These are phyloP conservation scores for Scutellaria barbata DNA, from an alignment of 257 asterid genomes.

Conservation along the genomic window DNA sequence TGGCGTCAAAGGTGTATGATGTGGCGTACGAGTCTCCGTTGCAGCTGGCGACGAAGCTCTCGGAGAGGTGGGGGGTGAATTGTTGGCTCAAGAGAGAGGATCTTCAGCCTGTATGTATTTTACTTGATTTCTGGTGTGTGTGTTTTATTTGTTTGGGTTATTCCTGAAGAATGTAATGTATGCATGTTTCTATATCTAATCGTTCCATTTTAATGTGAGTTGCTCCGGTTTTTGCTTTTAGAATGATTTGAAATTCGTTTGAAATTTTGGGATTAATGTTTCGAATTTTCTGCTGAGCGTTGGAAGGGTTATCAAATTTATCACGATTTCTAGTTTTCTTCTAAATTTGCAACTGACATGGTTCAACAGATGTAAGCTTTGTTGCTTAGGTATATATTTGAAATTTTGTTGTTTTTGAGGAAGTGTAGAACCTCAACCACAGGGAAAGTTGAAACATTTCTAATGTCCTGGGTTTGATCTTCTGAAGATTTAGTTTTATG, in stretches of 20 bases:
- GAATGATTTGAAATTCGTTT: not conserved
- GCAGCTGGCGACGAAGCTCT: constrained; percentile 76
- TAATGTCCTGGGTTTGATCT: constrained; percentile 7
- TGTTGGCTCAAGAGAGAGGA: constrained; percentile 91
- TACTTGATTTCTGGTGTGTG: not conserved
- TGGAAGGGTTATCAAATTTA: not conserved
- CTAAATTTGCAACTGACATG: constrained; percentile 2
- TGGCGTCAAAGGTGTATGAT: constrained; percentile 80
- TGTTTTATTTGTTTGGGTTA: not conserved
- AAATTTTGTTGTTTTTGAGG: constrained; percentile 1
- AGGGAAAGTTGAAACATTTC: not conserved
- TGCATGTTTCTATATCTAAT: constrained; percentile 18
- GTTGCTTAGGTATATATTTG: not conserved
- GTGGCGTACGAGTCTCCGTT: constrained; percentile 77
- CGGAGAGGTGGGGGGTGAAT: constrained; percentile 67
- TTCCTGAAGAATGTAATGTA: not conserved
- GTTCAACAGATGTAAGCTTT: constrained; percentile 12
- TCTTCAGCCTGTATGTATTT: constrained; percentile 72
- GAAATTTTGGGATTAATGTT: not conserved
- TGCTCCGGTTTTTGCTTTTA: not conserved
- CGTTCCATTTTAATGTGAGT: not conserved
- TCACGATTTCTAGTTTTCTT: constrained; percentile 4
- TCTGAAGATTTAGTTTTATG: not conserved
- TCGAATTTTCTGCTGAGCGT: constrained; percentile 18
- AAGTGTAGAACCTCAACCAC: not conserved